Base-by-base conservation (phyloP, 208 protist genomes). In the Trypanosomatidae sp. region DNA sequence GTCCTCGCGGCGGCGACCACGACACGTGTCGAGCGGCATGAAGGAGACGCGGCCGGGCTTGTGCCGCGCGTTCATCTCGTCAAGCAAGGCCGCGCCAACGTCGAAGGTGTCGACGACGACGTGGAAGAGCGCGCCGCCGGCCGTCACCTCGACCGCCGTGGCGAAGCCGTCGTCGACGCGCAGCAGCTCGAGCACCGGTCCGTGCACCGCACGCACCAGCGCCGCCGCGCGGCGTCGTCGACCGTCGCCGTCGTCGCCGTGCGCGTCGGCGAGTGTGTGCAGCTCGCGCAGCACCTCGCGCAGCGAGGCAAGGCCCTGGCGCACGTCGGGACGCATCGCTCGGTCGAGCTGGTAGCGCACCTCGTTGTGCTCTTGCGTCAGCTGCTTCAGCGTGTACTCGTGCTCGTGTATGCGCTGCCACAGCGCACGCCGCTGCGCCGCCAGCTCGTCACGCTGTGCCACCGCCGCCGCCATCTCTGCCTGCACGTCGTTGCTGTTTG, bases 41-140 rank as follows among this genome's bases (percentile, higher is more conserved):
- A 99, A 99, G 0, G 96, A 95, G 18, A 99, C 74, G 18, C 97
- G 74, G 5, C 96, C 96, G 13, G 70, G 70, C 41, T 87, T 91
- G 22, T 68, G 71, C 0, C 61, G 37, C 28, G 68, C 62, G 43
- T 97, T 95, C 63, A 99, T 92, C 25, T 88, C 50, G 10, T 90
- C 62, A 0, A 99, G 65, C 11, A 99, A 43, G 7, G 65, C 54
- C 1, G 78, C 65, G 33, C 96, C 93, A 1, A 78, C 68, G 19
- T 94, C 80, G 63, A 98, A 97, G 6, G 61, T 89, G 48, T 99
- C 96, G 8, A 99, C 96, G 4, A 99, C 95, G 16, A 99, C 70
- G 63, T 98, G 80, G 63, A 99, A 99, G 1, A 99, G 71, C 8
- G 76, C 54, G 59, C 94, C 96, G 10, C 90, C 94, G 19, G 90